Evolutionary conservation across 192 early-diverging fungal genomes (phyloP).

Genomic region (Rhizophagus clarus): DNA sequence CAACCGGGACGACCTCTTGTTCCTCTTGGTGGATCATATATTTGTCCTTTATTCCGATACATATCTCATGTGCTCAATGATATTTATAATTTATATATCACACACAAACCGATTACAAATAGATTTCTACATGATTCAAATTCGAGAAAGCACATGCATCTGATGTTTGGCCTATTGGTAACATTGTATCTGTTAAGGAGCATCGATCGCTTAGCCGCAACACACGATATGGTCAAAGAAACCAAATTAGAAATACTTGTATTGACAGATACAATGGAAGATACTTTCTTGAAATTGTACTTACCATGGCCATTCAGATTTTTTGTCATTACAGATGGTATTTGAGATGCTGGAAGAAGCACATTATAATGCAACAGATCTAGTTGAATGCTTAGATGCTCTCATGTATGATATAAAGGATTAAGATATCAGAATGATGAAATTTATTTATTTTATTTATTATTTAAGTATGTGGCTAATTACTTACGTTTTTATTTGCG

Average conservation of each 20-base stretch:
- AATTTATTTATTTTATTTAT: no score
- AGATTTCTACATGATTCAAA: conserved; percentile 26
- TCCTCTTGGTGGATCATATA: conserved; percentile 26
- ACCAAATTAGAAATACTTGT: conserved; percentile 15
- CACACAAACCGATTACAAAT: conserved; percentile 12
- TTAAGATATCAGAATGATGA: no score
- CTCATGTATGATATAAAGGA: conserved; percentile 7
- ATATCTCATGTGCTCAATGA: conserved; percentile 29
- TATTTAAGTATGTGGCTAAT: no score
- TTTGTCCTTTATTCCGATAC: conserved; percentile 25
- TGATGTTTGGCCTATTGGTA: conserved; percentile 30
- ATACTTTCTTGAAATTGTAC: conserved; percentile 25
- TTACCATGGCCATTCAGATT: conserved; percentile 18
- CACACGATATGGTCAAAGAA: conserved; percentile 14
- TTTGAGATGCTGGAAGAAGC: conserved; percentile 19
- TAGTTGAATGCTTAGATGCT: conserved; percentile 16
- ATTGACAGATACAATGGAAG: conserved; percentile 23
- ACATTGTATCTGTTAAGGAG: conserved; percentile 16
- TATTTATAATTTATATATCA: conserved; percentile 21
- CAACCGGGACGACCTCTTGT: conserved; percentile 20
- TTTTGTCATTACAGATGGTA: conserved; percentile 29
- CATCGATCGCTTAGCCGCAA: conserved; percentile 26
- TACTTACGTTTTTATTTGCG: no score
- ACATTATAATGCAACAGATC: conserved; percentile 20
- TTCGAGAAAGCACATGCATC: conserved; percentile 23